phyloP scores from a whole-genome alignment of 2,329 filamentous ascomycete species.

The Trichoderma oligosporum region DNA sequence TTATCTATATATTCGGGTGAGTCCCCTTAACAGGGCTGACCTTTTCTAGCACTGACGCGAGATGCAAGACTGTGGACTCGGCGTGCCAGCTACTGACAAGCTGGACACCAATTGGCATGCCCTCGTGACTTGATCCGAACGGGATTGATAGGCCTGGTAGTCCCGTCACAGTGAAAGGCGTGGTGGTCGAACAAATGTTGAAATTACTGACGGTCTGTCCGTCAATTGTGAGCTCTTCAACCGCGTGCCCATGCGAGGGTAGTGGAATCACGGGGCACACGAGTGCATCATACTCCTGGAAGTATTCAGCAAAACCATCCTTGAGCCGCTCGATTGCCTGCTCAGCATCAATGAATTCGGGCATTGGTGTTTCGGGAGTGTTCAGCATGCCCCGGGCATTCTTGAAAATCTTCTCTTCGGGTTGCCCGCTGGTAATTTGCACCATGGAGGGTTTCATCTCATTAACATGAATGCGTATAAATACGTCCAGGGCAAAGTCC shows the following conservation, averaged over 20 bases:
- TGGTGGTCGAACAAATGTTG: neutral
- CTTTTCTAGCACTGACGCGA: neutral
- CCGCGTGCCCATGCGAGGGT: neutral
- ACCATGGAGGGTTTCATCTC: neutral
- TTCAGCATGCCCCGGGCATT: constrained; percentile 1
- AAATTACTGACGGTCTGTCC: neutral
- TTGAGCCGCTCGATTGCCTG: neutral
- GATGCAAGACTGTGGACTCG: neutral
- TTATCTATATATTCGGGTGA: neutral
- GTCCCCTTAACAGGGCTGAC: neutral
- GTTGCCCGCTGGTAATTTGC: neutral
- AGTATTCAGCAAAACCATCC: neutral
- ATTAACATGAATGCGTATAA: neutral
- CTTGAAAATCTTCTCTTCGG: constrained; percentile 2
- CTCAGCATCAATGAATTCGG: neutral
- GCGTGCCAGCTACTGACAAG: neutral
- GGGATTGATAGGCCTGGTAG: neutral
- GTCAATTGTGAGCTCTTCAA: neutral
- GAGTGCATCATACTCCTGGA: neutral
- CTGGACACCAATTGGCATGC: neutral
- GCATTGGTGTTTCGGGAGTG: neutral
- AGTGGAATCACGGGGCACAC: neutral
- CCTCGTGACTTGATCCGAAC: neutral
- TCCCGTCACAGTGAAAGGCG: neutral
- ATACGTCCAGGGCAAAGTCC: constrained; percentile 4